These are phyloP conservation scores for Raffaelea arxii DNA, from an alignment of 2,329 filamentous ascomycete genomes.

Conservation along the genomic window DNA sequence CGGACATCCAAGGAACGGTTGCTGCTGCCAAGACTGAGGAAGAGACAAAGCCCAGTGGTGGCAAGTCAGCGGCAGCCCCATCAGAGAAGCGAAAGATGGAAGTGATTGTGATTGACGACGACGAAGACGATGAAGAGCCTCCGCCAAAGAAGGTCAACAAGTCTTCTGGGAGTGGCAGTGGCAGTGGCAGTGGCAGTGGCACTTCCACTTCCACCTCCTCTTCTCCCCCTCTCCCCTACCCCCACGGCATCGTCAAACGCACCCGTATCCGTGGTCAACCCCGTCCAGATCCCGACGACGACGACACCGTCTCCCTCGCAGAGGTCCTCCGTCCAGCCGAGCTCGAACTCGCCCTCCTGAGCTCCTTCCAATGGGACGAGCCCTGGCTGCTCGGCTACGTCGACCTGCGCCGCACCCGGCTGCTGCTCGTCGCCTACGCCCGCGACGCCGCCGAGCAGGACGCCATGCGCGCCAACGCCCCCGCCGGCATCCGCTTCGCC, in stretches of 20 bases:
- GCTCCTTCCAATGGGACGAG: conserved; percentile 79
- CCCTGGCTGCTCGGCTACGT: conserved; percentile 71
- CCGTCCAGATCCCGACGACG: conserved; percentile 46
- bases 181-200: not conserved
- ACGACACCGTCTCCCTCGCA: conserved; percentile 81
- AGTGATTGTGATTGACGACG: conserved; percentile 4
- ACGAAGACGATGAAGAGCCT: not conserved
- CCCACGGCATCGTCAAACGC: conserved; percentile 62
- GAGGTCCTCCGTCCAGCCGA: conserved; percentile 69
- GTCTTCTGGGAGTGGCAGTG: not conserved
- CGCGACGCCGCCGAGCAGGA: conserved; percentile 41
- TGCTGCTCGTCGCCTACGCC: conserved; percentile 52
- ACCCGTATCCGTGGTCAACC: conserved; percentile 63
- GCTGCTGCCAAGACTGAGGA: not conserved
- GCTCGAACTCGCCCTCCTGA: conserved; percentile 69
- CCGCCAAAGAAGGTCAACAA: not conserved
- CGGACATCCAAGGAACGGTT: not conserved
- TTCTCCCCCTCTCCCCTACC: conserved; percentile 27
- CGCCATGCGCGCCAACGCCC: conserved; percentile 37
- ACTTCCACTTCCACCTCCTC: not conserved
- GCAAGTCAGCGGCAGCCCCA: not conserved
- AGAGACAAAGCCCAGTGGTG: not conserved
- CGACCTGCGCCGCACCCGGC: conserved; percentile 46
- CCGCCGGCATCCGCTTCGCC: conserved; percentile 55
- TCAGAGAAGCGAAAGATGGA: not conserved